These are phyloP conservation scores for Avena insularis DNA, from an alignment of 176 grass and related monocot genomes.

Conservation along the genomic window DNA sequence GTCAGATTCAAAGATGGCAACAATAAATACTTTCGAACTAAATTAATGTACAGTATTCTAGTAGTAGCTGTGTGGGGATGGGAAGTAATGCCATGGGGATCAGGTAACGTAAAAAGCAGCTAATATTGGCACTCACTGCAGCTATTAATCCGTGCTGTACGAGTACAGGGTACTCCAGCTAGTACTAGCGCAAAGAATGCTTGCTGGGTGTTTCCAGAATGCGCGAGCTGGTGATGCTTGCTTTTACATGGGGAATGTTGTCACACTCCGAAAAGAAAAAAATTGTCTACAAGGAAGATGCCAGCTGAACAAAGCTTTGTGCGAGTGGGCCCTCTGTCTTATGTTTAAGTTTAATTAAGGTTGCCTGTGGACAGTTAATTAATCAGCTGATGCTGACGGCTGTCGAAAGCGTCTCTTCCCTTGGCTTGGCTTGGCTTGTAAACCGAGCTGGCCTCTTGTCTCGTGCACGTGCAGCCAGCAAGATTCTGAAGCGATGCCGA, in stretches of 20 bases:
- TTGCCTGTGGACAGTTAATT: background rate
- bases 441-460: background rate
- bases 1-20: background rate
- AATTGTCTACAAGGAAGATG: conserved; percentile 5
- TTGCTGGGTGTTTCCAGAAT: conserved; percentile 2
- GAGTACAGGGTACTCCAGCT: background rate
- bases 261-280: conserved; percentile 3
- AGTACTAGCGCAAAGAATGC: background rate
- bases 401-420: background rate
- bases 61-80: background rate
- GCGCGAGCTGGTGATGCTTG: background rate
- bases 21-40: too few relatives aligned
- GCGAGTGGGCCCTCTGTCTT: background rate
- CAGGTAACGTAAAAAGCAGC: background rate
- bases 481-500: too few relatives aligned
- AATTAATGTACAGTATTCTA: too few relatives aligned
- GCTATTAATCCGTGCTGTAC: background rate
- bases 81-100: background rate
- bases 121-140: background rate
- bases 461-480: too few relatives aligned
- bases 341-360: background rate
- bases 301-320: background rate
- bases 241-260: conserved; percentile 27
- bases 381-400: conserved; percentile 5
- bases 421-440: background rate